These are phyloP conservation scores for Dendrocalamus sinicus DNA, from an alignment of 176 grass and related monocot species.

Conservation along the genomic window DNA sequence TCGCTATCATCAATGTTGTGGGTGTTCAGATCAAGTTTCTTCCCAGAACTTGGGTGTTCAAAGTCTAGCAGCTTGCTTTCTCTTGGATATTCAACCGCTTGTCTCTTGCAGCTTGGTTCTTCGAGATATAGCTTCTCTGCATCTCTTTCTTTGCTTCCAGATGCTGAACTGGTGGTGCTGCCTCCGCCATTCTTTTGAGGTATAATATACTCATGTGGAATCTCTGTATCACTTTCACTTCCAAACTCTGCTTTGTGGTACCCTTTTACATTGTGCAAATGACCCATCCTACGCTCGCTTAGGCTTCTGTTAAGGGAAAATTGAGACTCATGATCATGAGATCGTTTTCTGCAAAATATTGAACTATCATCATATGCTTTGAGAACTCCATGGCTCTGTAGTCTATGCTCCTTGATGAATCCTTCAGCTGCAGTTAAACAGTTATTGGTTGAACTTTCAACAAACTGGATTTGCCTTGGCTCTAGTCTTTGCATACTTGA, in stretches of 20 bases:
- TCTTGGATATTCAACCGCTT: conserved; percentile 43
- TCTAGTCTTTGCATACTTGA: conserved; percentile 57
- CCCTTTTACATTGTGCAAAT: conserved; percentile 38
- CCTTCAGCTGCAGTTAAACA: conserved; percentile 65
- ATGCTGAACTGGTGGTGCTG: conserved; percentile 53
- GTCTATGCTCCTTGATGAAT: conserved; percentile 63
- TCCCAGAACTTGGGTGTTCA: conserved; percentile 50
- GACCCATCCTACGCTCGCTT: conserved; percentile 45
- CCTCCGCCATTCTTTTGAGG: conserved; percentile 51
- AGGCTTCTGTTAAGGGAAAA: conserved; percentile 55
- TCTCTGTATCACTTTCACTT: conserved; percentile 43
- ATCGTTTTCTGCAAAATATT: conserved; percentile 46
- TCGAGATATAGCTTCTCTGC: conserved; percentile 49
- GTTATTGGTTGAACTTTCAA: conserved; percentile 68
- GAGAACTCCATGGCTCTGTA: conserved; percentile 44
- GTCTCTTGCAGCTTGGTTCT: conserved; percentile 51
- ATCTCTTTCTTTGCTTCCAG: conserved; percentile 59
- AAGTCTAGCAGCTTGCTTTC: conserved; percentile 49
- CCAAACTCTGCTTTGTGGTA: conserved; percentile 47
- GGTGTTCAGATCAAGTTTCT: conserved; percentile 76
- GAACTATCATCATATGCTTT: conserved; percentile 59
- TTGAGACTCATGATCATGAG: conserved; percentile 42
- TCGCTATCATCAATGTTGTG: conserved; percentile 67
- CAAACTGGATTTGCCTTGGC: conserved; percentile 57
- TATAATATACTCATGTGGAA: conserved; percentile 40